Evolutionary conservation across 1,284 basidiomycete species (phyloP).

Genomic region (Leccinum huronense): DNA sequence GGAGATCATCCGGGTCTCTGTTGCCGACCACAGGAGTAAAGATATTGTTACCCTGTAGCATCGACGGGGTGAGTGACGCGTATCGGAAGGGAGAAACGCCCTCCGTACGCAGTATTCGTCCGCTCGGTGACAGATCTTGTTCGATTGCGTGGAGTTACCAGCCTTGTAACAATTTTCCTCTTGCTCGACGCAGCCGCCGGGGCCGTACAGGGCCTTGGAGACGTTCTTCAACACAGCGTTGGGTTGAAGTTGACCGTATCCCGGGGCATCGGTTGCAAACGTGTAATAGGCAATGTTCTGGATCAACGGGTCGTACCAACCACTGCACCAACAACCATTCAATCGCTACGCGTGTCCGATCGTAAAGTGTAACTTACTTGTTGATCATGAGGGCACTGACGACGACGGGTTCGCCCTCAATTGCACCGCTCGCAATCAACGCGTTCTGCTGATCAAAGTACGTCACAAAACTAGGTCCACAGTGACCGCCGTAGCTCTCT

Average conservation of each 20-base stretch:
- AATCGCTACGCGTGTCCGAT: neutral
- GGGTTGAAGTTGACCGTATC: constrained; percentile 44
- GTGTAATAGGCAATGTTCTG: constrained; percentile 60
- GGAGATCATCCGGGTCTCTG: constrained; percentile 53
- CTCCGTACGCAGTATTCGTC: constrained; percentile 56
- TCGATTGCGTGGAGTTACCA: constrained; percentile 43
- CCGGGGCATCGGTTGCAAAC: constrained; percentile 45
- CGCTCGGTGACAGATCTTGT: constrained; percentile 49
- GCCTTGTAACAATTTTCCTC: constrained; percentile 55
- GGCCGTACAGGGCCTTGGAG: constrained; percentile 47
- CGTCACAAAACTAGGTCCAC: constrained; percentile 61
- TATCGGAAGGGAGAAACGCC: neutral
- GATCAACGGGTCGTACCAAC: constrained; percentile 62
- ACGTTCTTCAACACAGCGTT: constrained; percentile 46
- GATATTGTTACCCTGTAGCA: constrained; percentile 44
- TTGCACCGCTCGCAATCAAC: constrained; percentile 45
- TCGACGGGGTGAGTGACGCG: neutral
- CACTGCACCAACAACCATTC: constrained; percentile 38
- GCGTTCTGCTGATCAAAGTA: constrained; percentile 69
- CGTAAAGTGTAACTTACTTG: constrained; percentile 37
- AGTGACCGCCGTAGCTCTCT: constrained; percentile 70
- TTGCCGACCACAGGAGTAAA: constrained; percentile 48
- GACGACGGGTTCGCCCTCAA: constrained; percentile 35
- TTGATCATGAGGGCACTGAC: constrained; percentile 50
- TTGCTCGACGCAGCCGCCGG: constrained; percentile 51